Evolutionary conservation across 768 basidiomycete genomes (phyloP).

Genomic region (Chalciporus pseudorubinellus): DNA sequence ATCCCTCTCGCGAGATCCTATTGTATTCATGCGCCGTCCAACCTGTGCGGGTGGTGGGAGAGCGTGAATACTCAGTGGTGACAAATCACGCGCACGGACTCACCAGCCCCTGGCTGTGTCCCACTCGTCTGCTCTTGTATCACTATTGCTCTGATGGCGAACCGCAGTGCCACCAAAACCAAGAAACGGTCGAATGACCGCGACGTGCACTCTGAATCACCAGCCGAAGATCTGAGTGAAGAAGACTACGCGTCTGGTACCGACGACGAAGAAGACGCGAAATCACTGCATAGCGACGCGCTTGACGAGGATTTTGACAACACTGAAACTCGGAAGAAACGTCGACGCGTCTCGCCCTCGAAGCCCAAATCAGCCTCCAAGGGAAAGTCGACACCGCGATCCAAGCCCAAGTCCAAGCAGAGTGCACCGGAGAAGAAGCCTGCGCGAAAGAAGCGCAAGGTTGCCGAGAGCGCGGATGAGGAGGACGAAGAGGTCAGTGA

Average conservation of each 20-base stretch:
- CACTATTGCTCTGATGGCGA: constrained; percentile 11
- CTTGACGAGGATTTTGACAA: constrained; percentile 41
- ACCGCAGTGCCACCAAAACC: constrained; percentile 8
- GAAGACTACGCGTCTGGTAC: constrained; percentile 7
- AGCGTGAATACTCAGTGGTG: background rate
- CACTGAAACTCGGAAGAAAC: constrained; percentile 15
- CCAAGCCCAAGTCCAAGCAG: constrained; percentile 22
- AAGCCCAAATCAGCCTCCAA: constrained; percentile 26
- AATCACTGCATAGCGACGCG: constrained; percentile 42
- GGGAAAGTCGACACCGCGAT: background rate
- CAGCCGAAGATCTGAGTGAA: constrained; percentile 10
- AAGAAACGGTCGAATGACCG: constrained; percentile 1
- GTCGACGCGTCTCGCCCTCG: constrained; percentile 23
- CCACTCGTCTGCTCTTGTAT: too few species aligned
- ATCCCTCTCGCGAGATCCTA: too few species aligned
- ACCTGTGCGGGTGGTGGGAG: too few species aligned
- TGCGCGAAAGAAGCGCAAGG: constrained; percentile 26
- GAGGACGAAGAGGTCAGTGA: constrained; percentile 37
- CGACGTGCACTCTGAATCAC: constrained; percentile 1
- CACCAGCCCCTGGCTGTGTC: background rate
- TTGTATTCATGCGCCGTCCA: too few species aligned
- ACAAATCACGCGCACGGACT: background rate
- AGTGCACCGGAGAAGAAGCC: constrained; percentile 17
- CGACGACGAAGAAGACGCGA: constrained; percentile 12
- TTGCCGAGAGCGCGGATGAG: constrained; percentile 6